phyloP scores from a whole-genome alignment of 1,284 basidiomycete genomes.

The Retiboletus flavoniger region DNA sequence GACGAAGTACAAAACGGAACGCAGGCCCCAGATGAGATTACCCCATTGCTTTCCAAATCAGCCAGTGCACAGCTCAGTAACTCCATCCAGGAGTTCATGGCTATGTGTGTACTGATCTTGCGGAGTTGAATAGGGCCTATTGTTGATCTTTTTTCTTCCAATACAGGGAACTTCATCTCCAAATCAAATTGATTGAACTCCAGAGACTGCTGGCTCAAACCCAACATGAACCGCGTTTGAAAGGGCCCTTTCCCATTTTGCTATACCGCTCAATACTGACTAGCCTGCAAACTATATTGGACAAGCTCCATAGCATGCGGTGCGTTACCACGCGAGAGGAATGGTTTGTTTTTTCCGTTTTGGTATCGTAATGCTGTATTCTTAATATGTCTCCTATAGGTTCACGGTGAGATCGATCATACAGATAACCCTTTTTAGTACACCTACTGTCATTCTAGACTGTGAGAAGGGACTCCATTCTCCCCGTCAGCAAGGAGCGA shows the following conservation, averaged over 20 bases:
- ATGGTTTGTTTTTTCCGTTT: constrained; percentile 57
- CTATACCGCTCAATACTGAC: constrained; percentile 85
- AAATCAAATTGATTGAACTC: constrained; percentile 84
- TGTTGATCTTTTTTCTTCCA: constrained; percentile 3
- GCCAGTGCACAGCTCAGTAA: constrained; percentile 48
- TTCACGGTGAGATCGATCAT: constrained; percentile 53
- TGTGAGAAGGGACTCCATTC: constrained; percentile 82
- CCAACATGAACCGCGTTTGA: constrained; percentile 90
- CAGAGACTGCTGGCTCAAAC: constrained; percentile 84
- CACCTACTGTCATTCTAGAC: constrained; percentile 41
- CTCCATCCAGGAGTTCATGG: constrained; percentile 84
- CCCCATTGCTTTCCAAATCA: constrained; percentile 39
- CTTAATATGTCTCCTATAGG: constrained; percentile 38
- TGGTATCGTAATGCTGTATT: constrained; percentile 1
- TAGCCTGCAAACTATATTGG: constrained; percentile 85
- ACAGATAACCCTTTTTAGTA: background rate
- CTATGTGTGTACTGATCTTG: constrained; percentile 59
- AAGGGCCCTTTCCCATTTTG: constrained; percentile 84
- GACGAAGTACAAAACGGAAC: constrained; percentile 17
- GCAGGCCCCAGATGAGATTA: constrained; percentile 31
- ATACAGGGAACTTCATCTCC: constrained; percentile 87
- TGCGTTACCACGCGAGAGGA: constrained; percentile 92
- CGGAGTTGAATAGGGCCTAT: background rate
- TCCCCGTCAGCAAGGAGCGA: constrained; percentile 83
- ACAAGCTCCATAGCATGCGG: constrained; percentile 90